Base-by-base conservation (phyloP, 768 basidiomycete species). In the Lepiota subincarnata region DNA sequence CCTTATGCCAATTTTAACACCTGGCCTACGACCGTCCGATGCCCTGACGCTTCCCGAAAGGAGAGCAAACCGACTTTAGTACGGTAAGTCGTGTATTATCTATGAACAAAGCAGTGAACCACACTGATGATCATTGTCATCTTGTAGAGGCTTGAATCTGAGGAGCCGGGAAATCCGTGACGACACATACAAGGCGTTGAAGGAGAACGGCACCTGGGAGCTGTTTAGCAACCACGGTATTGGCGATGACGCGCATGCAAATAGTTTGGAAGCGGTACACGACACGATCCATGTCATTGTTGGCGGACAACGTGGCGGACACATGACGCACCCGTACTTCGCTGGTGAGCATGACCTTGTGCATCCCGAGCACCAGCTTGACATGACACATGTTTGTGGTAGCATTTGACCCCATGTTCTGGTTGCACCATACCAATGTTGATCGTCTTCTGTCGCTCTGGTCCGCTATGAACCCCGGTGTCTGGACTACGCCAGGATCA, bases 361-460 rank as follows among this genome's bases (percentile, higher is more conserved):
- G 13, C n/a, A 22, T 18, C 38, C 12, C 20, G 11, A 18, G 19
- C 12, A 35, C 6, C 19, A 28, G 0, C 4, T 0, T 26, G 3
- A 16, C 36, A 8, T 31, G 42, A 2, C 20, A 7, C 4, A n/a
- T n/a, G 20, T 12, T 12, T 6, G 36, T 37, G 7, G 38, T 55
- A 71, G 75, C 64, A 1, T 75, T 75, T 49, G 77, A 78, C 57
- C 74, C 75, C 0, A 70, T 76, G 47, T 78, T 79, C 65, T 77
- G 65, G 60, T 53, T 78, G 49, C 78, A 78, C 53, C 77, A 79
- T 53, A 50, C 60, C 46, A 74, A 79, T 37, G 74, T 77, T n/a
- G 78, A 79, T 55, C 74, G 76, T 19, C 20, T 77, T 51, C 62
- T 77, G 26, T 62, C 75, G 4, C 62, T 79, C 8, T 79, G 75